Conservation (phyloP, 2,329 filamentous ascomycete species). For the Alternaria tenuissima region DNA sequence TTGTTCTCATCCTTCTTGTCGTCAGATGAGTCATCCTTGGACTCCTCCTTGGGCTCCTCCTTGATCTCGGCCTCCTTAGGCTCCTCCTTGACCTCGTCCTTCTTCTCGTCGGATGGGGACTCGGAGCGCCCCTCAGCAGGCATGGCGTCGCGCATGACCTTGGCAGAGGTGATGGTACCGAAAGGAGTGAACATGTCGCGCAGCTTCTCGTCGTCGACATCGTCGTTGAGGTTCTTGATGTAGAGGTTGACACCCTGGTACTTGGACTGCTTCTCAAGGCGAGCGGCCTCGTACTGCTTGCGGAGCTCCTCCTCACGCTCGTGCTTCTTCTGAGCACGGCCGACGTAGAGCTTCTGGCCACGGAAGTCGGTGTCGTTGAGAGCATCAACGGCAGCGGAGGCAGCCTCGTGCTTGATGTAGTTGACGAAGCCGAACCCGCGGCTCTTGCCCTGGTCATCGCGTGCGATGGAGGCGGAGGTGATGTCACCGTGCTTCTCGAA, state of each 20-base stretch:
- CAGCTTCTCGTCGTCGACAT: conserved; percentile 97
- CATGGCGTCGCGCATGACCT: conserved; percentile 93
- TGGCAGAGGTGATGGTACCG: conserved; percentile 96
- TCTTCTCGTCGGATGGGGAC: conserved; percentile 56
- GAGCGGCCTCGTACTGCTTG: conserved; percentile 97
- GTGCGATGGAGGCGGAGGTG: conserved; percentile 92
- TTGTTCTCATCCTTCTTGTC: conserved; percentile 66
- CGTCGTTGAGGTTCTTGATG: conserved; percentile 98
- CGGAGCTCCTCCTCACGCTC: conserved; percentile 99
- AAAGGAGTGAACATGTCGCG: conserved; percentile 91
- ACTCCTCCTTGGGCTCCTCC: conserved; percentile 64
- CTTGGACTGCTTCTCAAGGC: conserved; percentile 98
- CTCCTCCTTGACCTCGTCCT: conserved; percentile 61
- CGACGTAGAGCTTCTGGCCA: conserved; percentile 95
- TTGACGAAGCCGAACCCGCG: conserved; percentile 97
- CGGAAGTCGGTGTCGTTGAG: conserved; percentile 93
- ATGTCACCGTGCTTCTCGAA: conserved; percentile 94
- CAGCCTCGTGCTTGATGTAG: conserved; percentile 90
- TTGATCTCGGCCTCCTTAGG: conserved; percentile 60
- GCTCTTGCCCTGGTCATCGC: conserved; percentile 88
- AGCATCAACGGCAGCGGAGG: conserved; percentile 84
- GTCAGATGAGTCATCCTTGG: conserved; percentile 65
- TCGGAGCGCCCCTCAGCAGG: conserved; percentile 58
- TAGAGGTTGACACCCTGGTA: conserved; percentile 99
- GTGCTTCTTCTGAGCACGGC: conserved; percentile 99